Evolutionary conservation across 2,329 filamentous ascomycete species (phyloP), one percentile per base, ranked within the genome.

Genomic region (Ilyonectria mors-panacis): DNA sequence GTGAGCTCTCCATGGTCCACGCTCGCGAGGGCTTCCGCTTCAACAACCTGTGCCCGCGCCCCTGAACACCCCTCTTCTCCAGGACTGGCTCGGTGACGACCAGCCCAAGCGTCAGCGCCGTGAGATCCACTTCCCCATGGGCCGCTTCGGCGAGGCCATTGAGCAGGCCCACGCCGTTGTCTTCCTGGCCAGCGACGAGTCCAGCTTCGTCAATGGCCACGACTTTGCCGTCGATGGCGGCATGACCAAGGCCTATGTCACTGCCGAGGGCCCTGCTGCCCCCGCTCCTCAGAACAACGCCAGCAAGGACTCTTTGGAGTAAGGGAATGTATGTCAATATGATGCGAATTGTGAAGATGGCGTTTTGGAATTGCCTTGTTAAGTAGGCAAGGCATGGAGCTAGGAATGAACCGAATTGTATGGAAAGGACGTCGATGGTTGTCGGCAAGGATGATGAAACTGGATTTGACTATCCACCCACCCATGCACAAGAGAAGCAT

Each of bases 161-260:
- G 94, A 98, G 85, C 94, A 97, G 85, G 94, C 94, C 0, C 92
- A 97, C 70, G 94, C 93, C 7, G 94, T 97, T 1, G 79, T 97
- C 8, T 97, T 97, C 84, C 82, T 97, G 67, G 94, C 94, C 9
- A 94, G 91, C 72, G 94, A 97, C 73, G 94, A 97, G 85, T 91
- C 92, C 77, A 94, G 92, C 85, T 97, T 97, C 76, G 93, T 97
- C 77, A 97, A 96, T 72, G 94, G 93, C 12, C 92, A 90, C 66
- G 96, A 98, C 79, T 97, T 98, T 83, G 92, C 97, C 5, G 94
- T 98, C 28, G 96, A 99, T 77, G 96, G 96, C 65, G 95, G 95
- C 67, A 94, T 99, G 93, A 95, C 91, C 76, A 97, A 93, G 87
- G 93, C 94, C 50, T 98, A 98, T 81, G 90, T 92, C 30, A 92